Evolutionary conservation across 2,329 filamentous ascomycete genomes (phyloP).

Genomic region (Ceratocystis colombiana): DNA sequence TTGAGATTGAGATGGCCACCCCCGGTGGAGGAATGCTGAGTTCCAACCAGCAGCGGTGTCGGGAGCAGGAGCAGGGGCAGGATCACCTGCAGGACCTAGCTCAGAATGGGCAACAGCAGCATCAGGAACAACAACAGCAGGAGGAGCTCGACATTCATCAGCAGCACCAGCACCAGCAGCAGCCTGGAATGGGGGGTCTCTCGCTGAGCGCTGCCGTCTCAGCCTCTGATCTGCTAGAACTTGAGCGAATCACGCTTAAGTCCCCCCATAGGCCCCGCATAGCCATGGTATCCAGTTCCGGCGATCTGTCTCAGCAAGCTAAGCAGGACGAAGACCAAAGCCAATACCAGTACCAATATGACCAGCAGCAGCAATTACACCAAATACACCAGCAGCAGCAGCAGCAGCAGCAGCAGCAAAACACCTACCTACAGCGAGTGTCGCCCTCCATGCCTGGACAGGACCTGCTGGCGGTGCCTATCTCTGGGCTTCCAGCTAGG

Average conservation of each 20-base stretch:
- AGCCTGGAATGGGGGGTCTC: background rate
- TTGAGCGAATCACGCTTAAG: conserved; percentile 20
- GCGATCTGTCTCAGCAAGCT: conserved; percentile 12
- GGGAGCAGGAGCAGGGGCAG: background rate
- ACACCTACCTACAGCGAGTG: background rate
- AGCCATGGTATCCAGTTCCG: background rate
- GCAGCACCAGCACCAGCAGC: background rate
- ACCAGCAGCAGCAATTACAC: background rate
- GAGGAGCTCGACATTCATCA: background rate
- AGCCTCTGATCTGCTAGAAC: conserved; percentile 18
- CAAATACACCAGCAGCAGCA: background rate
- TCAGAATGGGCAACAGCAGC: background rate
- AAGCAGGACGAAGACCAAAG: background rate
- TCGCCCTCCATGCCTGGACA: background rate
- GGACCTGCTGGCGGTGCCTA: background rate
- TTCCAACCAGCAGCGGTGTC: background rate
- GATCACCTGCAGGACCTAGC: too few species aligned
- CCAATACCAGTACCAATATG: background rate
- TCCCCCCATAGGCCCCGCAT: conserved; percentile 21
- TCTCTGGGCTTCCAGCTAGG: background rate
- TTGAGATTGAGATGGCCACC: background rate
- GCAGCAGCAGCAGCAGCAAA: background rate
- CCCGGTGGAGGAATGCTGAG: background rate
- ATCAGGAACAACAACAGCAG: background rate
- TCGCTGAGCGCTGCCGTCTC: conserved; percentile 10